Base-by-base conservation (phyloP, 352 stramenopile genomes). In the Globisporangium acanthophoron region DNA sequence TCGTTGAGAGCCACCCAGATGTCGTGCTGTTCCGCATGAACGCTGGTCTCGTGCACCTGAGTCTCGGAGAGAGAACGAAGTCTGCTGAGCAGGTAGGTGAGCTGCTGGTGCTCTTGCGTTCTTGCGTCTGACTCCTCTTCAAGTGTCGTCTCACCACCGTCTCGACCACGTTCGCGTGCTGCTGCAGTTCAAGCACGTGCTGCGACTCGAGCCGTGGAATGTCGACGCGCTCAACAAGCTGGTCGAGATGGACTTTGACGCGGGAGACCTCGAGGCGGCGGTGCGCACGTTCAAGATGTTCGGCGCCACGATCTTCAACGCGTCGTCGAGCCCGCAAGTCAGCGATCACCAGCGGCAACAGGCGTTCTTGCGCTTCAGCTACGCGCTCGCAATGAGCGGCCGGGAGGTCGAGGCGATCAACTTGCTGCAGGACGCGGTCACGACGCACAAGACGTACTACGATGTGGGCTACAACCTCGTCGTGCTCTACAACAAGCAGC, bases 391-490 rank as follows among this genome's bases (percentile, higher is more conserved):
- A 3, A 57, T 70, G 52, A 43, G 45, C 9, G 65, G 56, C 5
- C 66, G 62, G 0, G 43, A 52, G 3, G 9, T 47, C 0, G 64
- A 81, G 3, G 78, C 80, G 2, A 74, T 83, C 20, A 33, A 56
- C 3, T 3, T 87, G 5, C 61, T 89, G 0, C 51, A 77, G 56
- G 20, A 0, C 4, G 72, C 59, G 1, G 4, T 75, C 1, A 12
- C 37, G 2, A 43, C 54, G n/a, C 55, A 80, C 27, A 62, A 70
- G 3, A 65, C 47, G 1, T 62, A 78, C 29, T 87, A 85, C 54
- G 51, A 67, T 1, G 56, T 76, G 0, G 57, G 63, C 9, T 84
- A 87, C 66, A 91, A 86, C 59, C 52, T 91, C 20, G 77, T 66
- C 0, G 78, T 71, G 16, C 20, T 93, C 11, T 71, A 66, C 18